These are phyloP conservation scores for Colletotrichum australisinense DNA, from an alignment of 2,329 filamentous ascomycete species.

Conservation along the genomic window DNA sequence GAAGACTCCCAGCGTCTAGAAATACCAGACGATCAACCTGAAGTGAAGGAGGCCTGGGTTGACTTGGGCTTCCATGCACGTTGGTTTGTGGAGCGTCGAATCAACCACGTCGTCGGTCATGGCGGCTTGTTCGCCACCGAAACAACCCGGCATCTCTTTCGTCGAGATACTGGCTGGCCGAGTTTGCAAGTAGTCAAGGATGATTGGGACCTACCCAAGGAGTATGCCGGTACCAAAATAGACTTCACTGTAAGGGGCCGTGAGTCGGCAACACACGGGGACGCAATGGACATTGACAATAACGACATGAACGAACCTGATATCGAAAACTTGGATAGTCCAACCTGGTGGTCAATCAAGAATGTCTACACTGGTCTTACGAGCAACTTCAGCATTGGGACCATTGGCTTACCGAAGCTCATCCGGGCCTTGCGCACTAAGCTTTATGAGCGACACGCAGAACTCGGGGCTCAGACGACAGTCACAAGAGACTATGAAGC, in stretches of 20 bases:
- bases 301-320: neutral
- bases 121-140: neutral
- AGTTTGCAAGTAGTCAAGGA: neutral
- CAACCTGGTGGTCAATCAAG: neutral
- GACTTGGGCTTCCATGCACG: slow-evolving; percentile 13
- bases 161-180: neutral
- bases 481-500: neutral
- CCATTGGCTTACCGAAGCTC: neutral
- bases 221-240: no score
- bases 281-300: neutral
- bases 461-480: neutral
- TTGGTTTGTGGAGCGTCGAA: neutral
- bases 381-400: neutral
- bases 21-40: neutral
- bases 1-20: neutral
- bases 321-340: neutral
- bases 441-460: neutral
- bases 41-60: neutral
- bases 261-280: no score
- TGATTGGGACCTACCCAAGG: slow-evolving; percentile 1
- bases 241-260: neutral
- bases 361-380: neutral
- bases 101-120: neutral
- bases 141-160: neutral
- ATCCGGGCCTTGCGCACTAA: neutral